A percentile compares a stretch with the other conserved stretches of the same genome.
Evolutionary conservation across 345 rosid species (phyloP).

Genomic region (Salix koriyanagi): DNA sequence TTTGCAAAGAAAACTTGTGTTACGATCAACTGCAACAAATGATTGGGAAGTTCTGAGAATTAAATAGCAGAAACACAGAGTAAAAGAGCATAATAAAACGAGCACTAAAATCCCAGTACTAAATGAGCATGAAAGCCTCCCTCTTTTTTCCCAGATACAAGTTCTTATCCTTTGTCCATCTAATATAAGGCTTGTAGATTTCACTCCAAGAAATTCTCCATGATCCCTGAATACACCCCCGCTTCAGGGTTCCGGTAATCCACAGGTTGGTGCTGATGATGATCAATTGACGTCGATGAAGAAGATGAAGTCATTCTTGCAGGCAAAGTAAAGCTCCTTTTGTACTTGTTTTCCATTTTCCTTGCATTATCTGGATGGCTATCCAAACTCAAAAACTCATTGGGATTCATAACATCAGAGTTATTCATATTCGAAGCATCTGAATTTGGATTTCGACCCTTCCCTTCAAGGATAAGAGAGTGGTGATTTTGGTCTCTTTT

Average conservation of each 20-base stretch:
- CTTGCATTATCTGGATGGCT: conserved; percentile 44
- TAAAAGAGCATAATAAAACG: conserved; percentile 15
- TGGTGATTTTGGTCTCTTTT: conserved; percentile 37
- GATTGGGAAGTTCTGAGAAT: conserved; percentile 15
- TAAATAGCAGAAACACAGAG: conserved; percentile 9
- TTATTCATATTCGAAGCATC: conserved; percentile 35
- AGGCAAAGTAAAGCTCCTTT: conserved; percentile 68
- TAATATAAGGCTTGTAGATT: not conserved
- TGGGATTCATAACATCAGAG: conserved; percentile 35
- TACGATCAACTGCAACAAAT: conserved; percentile 27
- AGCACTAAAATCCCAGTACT: conserved; percentile 12
- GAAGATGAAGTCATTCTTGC: conserved; percentile 69
- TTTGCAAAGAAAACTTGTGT: conserved; percentile 9
- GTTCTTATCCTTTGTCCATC: conserved; percentile 4
- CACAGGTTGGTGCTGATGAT: conserved; percentile 40
- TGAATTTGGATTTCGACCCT: conserved; percentile 42
- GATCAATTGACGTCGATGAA: conserved; percentile 59
- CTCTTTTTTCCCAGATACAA: conserved; percentile 22
- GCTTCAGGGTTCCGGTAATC: conserved; percentile 54
- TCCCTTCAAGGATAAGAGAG: conserved; percentile 29
- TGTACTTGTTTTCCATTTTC: conserved; percentile 68
- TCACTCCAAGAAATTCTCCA: conserved; percentile 86
- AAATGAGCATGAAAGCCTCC: conserved; percentile 3
- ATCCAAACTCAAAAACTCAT: conserved; percentile 73
- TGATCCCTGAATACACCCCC: conserved; percentile 64